Percentiles rank a stretch among this genome's conserved stretches.
Conservation (phyloP, 805 yeast species). For the Tetrapisispora nanseiensis region DNA sequence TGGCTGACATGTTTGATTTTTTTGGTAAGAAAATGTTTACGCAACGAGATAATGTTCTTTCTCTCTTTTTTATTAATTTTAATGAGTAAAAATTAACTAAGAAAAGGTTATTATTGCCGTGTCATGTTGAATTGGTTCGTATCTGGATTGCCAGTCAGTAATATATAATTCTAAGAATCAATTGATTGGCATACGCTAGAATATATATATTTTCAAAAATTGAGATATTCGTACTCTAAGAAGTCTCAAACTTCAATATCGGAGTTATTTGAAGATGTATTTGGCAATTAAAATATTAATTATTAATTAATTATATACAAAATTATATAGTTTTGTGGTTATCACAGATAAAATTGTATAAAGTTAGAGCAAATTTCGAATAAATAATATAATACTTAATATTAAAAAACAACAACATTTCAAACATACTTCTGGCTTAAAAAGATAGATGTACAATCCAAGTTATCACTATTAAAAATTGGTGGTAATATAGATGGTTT, state of each 20-base stretch:
- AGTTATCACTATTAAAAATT: no score
- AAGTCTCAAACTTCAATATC: no score
- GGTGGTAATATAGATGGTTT: no score
- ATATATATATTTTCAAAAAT: no score
- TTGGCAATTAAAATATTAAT: no score
- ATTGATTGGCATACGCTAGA: not conserved
- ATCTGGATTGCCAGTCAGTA: no score
- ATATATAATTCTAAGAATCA: not conserved
- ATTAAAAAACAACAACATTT: not conserved
- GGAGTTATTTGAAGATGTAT: no score
- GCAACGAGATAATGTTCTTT: not conserved
- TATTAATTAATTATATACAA: not conserved
- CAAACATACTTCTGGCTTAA: no score
- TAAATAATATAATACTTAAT: not conserved
- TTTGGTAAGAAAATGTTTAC: slow-evolving; percentile 15
- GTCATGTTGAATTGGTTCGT: no score
- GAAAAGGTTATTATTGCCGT: not conserved
- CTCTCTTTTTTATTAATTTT: not conserved
- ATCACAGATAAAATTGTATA: not conserved
- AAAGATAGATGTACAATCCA: no score
- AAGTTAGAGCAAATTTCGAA: not conserved
- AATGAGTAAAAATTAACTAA: not conserved
- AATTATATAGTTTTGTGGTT: not conserved
- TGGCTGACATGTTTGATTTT: slow-evolving; percentile 29
- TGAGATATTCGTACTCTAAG: no score